phyloP scores from a whole-genome alignment of 2,329 filamentous ascomycete species.

The Paraphaeosphaeria sporulosa region DNA sequence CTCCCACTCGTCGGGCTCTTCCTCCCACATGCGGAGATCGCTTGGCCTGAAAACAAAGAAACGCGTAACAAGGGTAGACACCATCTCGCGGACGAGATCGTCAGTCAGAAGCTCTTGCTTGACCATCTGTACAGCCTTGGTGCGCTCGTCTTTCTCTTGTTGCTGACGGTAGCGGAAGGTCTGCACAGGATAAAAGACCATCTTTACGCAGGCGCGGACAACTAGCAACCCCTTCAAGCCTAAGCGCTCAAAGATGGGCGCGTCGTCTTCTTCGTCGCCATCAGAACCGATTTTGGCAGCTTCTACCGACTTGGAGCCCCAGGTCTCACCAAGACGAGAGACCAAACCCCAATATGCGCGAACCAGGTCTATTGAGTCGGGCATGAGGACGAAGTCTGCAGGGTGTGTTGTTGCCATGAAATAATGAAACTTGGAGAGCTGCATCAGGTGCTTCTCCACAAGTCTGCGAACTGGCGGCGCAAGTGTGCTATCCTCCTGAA shows the following conservation, averaged over 20 bases:
- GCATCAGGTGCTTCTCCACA: conserved; percentile 85
- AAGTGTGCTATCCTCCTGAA: conserved; percentile 65
- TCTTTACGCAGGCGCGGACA: conserved; percentile 81
- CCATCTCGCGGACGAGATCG: conserved; percentile 79
- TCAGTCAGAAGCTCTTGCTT: conserved; percentile 78
- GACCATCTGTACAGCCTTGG: conserved; percentile 71
- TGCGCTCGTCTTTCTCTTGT: conserved; percentile 78
- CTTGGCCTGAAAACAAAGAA: conserved; percentile 87
- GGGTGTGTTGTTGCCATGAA: conserved; percentile 83
- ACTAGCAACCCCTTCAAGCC: conserved; percentile 84
- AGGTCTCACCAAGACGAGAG: conserved; percentile 77
- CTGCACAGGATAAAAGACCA: conserved; percentile 81
- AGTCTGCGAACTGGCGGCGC: conserved; percentile 62
- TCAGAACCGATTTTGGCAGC: conserved; percentile 54
- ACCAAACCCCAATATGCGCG: conserved; percentile 87
- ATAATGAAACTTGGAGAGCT: conserved; percentile 90
- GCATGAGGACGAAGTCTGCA: conserved; percentile 81
- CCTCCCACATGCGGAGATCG: conserved; percentile 91
- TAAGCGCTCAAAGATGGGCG: conserved; percentile 75
- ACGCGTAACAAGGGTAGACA: conserved; percentile 83
- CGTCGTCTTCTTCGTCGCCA: conserved; percentile 56
- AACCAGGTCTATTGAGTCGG: conserved; percentile 78
- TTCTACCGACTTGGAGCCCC: conserved; percentile 60
- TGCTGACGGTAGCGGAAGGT: conserved; percentile 83
- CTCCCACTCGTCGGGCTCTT: conserved; percentile 96